phyloP scores from a whole-genome alignment of 371 early-diverging fungal genomes.

The Apophysomyces sp. region DNA sequence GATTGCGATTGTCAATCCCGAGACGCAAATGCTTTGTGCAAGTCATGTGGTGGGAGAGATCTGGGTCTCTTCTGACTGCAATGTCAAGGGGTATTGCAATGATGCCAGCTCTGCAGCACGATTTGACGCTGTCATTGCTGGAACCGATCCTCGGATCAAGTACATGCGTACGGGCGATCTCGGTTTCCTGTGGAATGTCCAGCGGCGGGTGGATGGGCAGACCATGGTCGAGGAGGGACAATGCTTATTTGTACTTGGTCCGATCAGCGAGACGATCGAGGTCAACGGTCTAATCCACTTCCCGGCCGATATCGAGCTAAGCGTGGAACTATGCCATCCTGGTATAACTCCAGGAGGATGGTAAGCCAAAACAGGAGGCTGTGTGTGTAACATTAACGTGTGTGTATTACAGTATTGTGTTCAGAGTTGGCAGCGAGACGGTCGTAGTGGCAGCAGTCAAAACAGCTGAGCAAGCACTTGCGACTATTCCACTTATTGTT shows the following conservation, averaged over 20 bases:
- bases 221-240: conserved; percentile 60
- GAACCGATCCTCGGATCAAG: conserved; percentile 60
- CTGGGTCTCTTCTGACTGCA: conserved; percentile 79
- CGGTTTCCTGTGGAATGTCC: conserved; percentile 77
- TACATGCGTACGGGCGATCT: conserved; percentile 85
- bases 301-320: conserved; percentile 70
- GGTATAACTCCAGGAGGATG: conserved; percentile 53
- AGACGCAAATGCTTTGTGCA: conserved; percentile 60
- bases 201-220: conserved; percentile 36
- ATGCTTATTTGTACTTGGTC: conserved; percentile 77
- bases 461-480: conserved; percentile 45
- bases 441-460: conserved; percentile 56
- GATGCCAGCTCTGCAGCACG: conserved; percentile 17
- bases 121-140: conserved; percentile 56
- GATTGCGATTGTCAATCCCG: conserved; percentile 84
- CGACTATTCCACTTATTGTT: conserved; percentile 61
- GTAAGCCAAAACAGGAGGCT: conserved; percentile 7
- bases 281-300: conserved; percentile 74
- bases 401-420: conserved; percentile 36
- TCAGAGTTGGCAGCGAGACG: conserved; percentile 52
- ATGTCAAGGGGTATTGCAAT: conserved; percentile 46
- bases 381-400: neutral
- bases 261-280: conserved; percentile 68
- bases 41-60: conserved; percentile 84
- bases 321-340: conserved; percentile 65